These are phyloP conservation scores for Plectosphaerella cucumerina DNA, from an alignment of 2,329 filamentous ascomycete species.

Conservation along the genomic window DNA sequence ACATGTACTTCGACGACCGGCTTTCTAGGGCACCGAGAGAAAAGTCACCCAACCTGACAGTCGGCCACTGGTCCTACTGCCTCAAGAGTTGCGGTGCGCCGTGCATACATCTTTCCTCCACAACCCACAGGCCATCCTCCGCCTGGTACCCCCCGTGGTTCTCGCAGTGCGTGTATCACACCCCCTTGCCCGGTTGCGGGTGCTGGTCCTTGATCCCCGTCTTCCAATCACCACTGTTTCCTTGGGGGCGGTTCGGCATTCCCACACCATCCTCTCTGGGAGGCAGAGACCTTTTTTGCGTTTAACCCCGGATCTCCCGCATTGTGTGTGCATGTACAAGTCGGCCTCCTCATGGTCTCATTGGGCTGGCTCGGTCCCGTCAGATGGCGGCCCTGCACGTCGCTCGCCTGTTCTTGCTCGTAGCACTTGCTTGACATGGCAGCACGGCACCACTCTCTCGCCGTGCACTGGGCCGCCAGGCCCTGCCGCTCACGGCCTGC, in stretches of 20 bases:
- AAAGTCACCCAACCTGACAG: too few species aligned
- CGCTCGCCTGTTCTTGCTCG: not conserved
- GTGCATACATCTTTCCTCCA: not conserved
- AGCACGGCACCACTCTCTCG: not conserved
- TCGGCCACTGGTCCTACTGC: too few species aligned
- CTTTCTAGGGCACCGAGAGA: not conserved
- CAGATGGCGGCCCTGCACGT: constrained; percentile 2
- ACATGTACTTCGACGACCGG: not conserved
- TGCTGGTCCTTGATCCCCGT: not conserved
- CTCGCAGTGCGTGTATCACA: not conserved
- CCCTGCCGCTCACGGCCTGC: not conserved
- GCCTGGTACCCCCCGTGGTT: not conserved
- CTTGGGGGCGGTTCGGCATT: not conserved
- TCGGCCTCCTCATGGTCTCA: not conserved
- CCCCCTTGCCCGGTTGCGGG: not conserved
- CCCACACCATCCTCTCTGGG: not conserved
- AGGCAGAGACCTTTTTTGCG: not conserved
- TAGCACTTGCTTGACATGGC: not conserved
- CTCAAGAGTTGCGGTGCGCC: not conserved
- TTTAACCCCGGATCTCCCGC: constrained; percentile 4
- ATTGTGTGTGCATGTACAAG: not conserved
- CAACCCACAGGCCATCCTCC: not conserved
- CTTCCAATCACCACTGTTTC: constrained; percentile 3
- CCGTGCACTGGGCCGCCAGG: not conserved
- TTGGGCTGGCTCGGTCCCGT: not conserved